phyloP scores from a whole-genome alignment of 169 alveolate genomes.

The Theileria luwenshuni region DNA sequence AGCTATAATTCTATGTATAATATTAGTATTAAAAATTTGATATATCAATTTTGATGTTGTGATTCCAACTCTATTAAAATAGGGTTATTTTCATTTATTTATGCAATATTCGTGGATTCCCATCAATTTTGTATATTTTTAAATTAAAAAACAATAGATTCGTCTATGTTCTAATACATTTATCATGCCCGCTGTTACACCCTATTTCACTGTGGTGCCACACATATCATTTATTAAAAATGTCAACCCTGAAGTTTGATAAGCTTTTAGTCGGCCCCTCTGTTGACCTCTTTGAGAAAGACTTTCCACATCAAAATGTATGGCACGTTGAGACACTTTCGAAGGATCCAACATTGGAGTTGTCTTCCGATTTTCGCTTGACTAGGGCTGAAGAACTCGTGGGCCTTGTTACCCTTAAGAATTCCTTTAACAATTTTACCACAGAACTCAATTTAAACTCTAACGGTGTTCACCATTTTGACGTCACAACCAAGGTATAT shows the following conservation, averaged over 20 bases:
- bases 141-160: no score
- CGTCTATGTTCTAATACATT: no score
- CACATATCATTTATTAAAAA: slow-evolving; percentile 35
- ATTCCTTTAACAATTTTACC: slow-evolving; percentile 12
- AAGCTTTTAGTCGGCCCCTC: slow-evolving; percentile 59
- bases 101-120: no score
- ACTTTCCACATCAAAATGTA: slow-evolving; percentile 54
- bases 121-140: no score
- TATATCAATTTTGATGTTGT: no score
- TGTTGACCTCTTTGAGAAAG: slow-evolving; percentile 54
- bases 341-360: slow-evolving; percentile 21
- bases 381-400: slow-evolving; percentile 26
- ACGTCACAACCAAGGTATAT: slow-evolving; percentile 47
- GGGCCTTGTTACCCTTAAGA: slow-evolving; percentile 49
- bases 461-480: slow-evolving; percentile 45
- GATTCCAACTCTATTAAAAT: no score
- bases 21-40: no score
- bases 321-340: slow-evolving; percentile 59
- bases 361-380: slow-evolving; percentile 36
- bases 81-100: no score
- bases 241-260: slow-evolving; percentile 62
- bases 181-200: slow-evolving; percentile 7
- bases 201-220: slow-evolving; percentile 25
- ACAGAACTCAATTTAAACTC: slow-evolving; percentile 44
- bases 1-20: no score